phyloP scores from a whole-genome alignment of 2,329 filamentous ascomycete genomes.

The Claviceps capensis region DNA sequence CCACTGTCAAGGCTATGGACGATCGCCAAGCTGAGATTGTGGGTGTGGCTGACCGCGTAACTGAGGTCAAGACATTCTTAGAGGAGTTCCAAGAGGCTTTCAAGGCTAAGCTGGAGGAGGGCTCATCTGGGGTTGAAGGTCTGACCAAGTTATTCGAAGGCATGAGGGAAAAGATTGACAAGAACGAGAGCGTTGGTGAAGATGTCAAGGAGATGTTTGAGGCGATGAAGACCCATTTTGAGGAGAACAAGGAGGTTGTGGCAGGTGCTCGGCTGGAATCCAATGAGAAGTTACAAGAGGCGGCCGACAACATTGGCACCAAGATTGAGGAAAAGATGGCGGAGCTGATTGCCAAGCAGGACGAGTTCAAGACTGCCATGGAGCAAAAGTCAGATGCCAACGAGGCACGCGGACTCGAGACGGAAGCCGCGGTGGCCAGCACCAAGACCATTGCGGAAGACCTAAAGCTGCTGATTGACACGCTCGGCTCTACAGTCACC shows the following conservation, averaged over 20 bases:
- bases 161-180: slow-evolving; percentile 47
- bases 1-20: slow-evolving; percentile 67
- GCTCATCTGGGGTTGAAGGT: slow-evolving; percentile 56
- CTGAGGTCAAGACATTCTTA: slow-evolving; percentile 63
- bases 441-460: slow-evolving; percentile 79
- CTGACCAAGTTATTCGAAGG: slow-evolving; percentile 57
- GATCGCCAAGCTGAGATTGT: slow-evolving; percentile 75
- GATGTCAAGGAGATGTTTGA: slow-evolving; percentile 60
- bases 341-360: slow-evolving; percentile 75
- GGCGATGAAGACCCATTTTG: slow-evolving; percentile 72
- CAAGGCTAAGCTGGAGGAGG: slow-evolving; percentile 63
- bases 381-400: slow-evolving; percentile 61
- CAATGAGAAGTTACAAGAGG: slow-evolving; percentile 59
- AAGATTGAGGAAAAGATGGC: slow-evolving; percentile 55
- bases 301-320: slow-evolving; percentile 36
- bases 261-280: slow-evolving; percentile 70
- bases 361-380: slow-evolving; percentile 63
- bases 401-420: slow-evolving; percentile 58
- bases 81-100: slow-evolving; percentile 67
- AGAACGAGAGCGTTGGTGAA: slow-evolving; percentile 42
- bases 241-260: slow-evolving; percentile 68
- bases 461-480: slow-evolving; percentile 73
- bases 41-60: slow-evolving; percentile 62
- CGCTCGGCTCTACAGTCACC: slow-evolving; percentile 65
- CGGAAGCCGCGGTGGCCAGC: slow-evolving; percentile 58